Evolutionary conservation across 2,329 filamentous ascomycete genomes (phyloP), one percentile per base, ranked within the genome.

Genomic region (Trichoderma sp.): DNA sequence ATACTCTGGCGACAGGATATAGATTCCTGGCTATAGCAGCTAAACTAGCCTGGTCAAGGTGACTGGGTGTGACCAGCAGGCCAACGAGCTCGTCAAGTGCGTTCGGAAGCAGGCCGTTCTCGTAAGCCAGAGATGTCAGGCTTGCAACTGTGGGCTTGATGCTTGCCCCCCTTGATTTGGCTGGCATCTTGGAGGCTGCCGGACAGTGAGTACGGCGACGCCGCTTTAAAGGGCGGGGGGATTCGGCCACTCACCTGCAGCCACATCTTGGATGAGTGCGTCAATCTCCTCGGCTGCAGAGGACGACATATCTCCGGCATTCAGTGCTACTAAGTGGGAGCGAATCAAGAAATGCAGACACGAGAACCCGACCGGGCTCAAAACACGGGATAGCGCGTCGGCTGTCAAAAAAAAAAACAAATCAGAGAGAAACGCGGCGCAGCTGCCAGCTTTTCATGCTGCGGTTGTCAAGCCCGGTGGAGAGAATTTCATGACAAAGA

Each of bases 1-100:
- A 76, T n/a, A 96, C 84, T 50, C 83, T 83, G 45, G 84, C 82
- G n/a, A 86, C 84, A 2, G 93, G 92, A 77, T 94, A 96, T 59
- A 96, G 80, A 69, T 90, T 92, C 70, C 89, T 91, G 72, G 93
- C 79, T 58, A 96, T 81, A 32, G 83, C 86, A 15, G 86, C 88
- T 32, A 90, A 83, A 71, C 89, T 93, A 32, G 88, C 88, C 78
- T 95, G 93, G 76, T 95, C 92, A 25, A 97, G 84, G 72, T 89
- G 82, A 72, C 84, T 91, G 56, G 88, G 88, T 25, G 82, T 81
- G 22, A 89, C 89, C 71, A 92, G 78, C 67, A 94, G 82, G 68
- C 89, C 85, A 71, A 95, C 80, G 35, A 96, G 81, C 64, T 84
- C 82, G 65, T 83, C 80, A 58, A 96, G 83, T 32, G 86, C 83